A percentile compares a stretch with the other conserved stretches of the same genome.
Evolutionary conservation across 2,329 filamentous ascomycete species (phyloP).

Genomic region (Fusarium compactum): DNA sequence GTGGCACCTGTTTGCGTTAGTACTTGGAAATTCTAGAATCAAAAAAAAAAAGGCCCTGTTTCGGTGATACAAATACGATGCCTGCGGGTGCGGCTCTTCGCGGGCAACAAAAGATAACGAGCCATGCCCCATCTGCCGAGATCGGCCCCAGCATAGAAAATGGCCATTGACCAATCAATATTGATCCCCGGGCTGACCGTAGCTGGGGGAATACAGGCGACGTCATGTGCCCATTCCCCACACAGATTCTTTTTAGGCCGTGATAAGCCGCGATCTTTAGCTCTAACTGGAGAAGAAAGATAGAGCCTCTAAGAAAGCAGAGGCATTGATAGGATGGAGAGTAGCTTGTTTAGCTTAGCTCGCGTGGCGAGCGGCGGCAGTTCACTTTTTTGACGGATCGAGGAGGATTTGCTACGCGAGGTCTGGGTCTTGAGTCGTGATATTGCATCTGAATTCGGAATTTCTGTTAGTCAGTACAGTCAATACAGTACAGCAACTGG

Average conservation of each 20-base stretch:
- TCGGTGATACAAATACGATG: constrained; percentile 3
- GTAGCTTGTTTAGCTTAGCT: constrained; percentile 23
- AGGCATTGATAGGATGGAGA: background rate
- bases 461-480: constrained; percentile 36
- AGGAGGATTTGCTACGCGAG: constrained; percentile 27
- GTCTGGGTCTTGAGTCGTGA: constrained; percentile 20
- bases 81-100: constrained; percentile 44
- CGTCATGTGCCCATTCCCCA: constrained; percentile 44
- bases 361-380: constrained; percentile 23
- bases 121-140: constrained; percentile 36
- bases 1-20: background rate
- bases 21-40: background rate
- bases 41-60: background rate
- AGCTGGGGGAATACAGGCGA: constrained; percentile 34
- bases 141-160: constrained; percentile 35
- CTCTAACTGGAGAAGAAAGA: constrained; percentile 6
- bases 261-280: constrained; percentile 47
- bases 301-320: background rate
- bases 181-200: constrained; percentile 13
- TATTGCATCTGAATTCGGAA: constrained; percentile 23
- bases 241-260: constrained; percentile 43
- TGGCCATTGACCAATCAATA: constrained; percentile 45
- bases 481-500: background rate
- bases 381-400: background rate
- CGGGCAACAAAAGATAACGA: constrained; percentile 37